These are phyloP conservation scores for Hibiscus mutabilis DNA, from an alignment of 345 rosid genomes.

Conservation along the genomic window DNA sequence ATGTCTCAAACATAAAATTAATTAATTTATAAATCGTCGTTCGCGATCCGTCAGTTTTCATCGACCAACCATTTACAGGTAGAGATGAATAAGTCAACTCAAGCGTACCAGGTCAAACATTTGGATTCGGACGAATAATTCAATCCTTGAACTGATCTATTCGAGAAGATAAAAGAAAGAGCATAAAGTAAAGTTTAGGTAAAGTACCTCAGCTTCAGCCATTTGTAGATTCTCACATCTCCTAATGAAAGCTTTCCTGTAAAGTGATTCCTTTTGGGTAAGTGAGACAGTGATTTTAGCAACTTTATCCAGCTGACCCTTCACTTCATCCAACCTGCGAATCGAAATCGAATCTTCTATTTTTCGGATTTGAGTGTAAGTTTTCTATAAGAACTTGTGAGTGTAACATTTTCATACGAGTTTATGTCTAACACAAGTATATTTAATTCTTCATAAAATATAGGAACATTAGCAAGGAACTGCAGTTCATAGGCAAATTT, in stretches of 20 bases:
- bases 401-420: neutral
- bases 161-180: neutral
- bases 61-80: too few relatives aligned
- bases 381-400: too few relatives aligned
- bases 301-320: constrained; percentile 22
- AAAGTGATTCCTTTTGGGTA: constrained; percentile 35
- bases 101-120: too few relatives aligned
- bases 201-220: constrained; percentile 79
- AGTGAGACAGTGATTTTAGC: constrained; percentile 19
- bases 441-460: neutral
- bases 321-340: constrained; percentile 47
- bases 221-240: constrained; percentile 62
- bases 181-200: neutral
- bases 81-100: too few relatives aligned
- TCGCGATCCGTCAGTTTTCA: too few relatives aligned
- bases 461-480: neutral
- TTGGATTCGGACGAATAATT: too few relatives aligned
- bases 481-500: neutral
- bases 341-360: neutral
- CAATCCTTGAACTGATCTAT: too few relatives aligned
- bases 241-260: constrained; percentile 48
- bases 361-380: neutral
- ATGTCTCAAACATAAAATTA: neutral
- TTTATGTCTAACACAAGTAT: neutral
- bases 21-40: neutral